Evolutionary conservation across 2,329 filamentous ascomycete species (phyloP).

Genomic region (Ophiobolus disseminans): DNA sequence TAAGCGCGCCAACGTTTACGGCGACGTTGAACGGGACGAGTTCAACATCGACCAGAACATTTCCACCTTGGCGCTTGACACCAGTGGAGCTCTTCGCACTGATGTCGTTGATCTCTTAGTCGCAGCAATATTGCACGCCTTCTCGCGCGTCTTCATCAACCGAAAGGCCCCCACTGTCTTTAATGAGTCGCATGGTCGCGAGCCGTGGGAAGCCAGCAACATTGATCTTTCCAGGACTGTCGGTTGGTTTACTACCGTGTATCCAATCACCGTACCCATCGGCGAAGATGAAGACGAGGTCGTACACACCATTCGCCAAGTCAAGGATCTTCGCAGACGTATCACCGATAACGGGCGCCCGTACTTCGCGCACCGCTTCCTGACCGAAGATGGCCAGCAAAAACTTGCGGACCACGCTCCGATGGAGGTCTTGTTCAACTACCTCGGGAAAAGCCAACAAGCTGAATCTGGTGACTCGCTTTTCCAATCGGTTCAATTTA

Average conservation of each 20-base stretch:
- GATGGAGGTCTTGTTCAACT: slow-evolving; percentile 67
- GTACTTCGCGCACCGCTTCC: slow-evolving; percentile 55
- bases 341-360: slow-evolving; percentile 56
- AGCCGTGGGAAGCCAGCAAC: slow-evolving; percentile 52
- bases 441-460: slow-evolving; percentile 59
- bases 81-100: slow-evolving; percentile 57
- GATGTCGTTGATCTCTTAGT: slow-evolving; percentile 63
- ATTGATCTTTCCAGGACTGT: slow-evolving; percentile 64
- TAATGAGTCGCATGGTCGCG: slow-evolving; percentile 47
- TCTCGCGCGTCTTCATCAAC: slow-evolving; percentile 63
- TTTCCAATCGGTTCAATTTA: slow-evolving; percentile 45
- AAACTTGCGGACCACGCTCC: slow-evolving; percentile 53
- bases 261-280: slow-evolving; percentile 56
- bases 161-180: slow-evolving; percentile 59
- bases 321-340: slow-evolving; percentile 61
- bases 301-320: slow-evolving; percentile 58
- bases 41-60: slow-evolving; percentile 30
- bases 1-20: slow-evolving; percentile 35
- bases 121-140: slow-evolving; percentile 63
- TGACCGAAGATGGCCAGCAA: slow-evolving; percentile 35
- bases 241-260: slow-evolving; percentile 67
- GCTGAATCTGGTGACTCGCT: slow-evolving; percentile 57
- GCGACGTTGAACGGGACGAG: slow-evolving; percentile 38
- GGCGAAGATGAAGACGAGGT: slow-evolving; percentile 58
- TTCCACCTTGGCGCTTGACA: slow-evolving; percentile 29